Evolutionary conservation across 768 basidiomycete species (phyloP), one percentile per base, ranked within the genome.

Genomic region (Exidia glandulosa): DNA sequence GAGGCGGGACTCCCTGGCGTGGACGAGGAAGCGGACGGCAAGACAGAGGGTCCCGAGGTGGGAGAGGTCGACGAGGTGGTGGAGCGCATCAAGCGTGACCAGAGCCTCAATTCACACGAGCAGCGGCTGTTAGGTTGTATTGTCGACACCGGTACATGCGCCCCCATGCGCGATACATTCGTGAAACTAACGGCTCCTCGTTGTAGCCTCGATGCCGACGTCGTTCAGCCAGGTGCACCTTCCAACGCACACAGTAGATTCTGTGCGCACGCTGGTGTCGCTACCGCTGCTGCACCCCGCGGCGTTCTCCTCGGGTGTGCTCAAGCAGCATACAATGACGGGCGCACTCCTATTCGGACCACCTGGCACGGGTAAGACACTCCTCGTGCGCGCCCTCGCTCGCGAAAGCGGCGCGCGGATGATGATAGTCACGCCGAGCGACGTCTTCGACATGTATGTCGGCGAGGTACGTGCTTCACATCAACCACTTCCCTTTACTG

Each of bases 371-470:
- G 94, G 94, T 2, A 95, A 95, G 73, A 94, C 93, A 0, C 75
- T 94, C 16, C 80, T 93, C 10, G 91, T 92, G 10, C 84, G 92
- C 54, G 94, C 94, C 23, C 79, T 97, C 10, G 94, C 94, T 2
- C 89, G 88, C 67, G 94, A 96, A 71, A 91, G 91, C 55, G 94
- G 93, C 3, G 94, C 92, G 65, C 80, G 91, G 56, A 97, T 97
- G 94, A 74, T 97, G 67, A 82, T 85, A 12, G 79, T 97, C 55
- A 87, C 89, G 48, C 91, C 94, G 5, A 91, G 92, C 10, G 94
- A 97, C 68, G 89, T 97, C 52, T 92, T 94, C 85, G 93, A 96
- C 69, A 94, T 94, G 90, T 54, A 54, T 31, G 50, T 54, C 3
- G 50, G 50, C 50, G 50, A 54, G 30, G 50, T 23, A 6, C n/a